These are phyloP conservation scores for Cryptosporidium viatorum DNA, from an alignment of 169 alveolate genomes.

Conservation along the genomic window DNA sequence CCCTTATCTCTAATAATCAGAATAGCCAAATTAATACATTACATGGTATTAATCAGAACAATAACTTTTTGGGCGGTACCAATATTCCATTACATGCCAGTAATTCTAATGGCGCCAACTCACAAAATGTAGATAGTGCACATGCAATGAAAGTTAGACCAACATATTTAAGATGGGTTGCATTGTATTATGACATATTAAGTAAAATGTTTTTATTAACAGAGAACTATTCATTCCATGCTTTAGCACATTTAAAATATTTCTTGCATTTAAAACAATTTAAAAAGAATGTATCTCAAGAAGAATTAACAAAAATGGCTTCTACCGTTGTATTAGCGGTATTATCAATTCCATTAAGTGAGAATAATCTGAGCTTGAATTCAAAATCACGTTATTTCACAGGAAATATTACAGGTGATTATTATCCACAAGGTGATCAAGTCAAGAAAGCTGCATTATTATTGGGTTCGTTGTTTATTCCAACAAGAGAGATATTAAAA, in stretches of 20 bases:
- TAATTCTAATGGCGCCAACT: background rate
- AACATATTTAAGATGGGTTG: conserved; percentile 86
- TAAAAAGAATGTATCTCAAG: conserved; percentile 85
- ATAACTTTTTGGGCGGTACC: background rate
- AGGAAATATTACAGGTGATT: conserved; percentile 11
- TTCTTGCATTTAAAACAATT: conserved; percentile 87
- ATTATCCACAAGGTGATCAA: conserved; percentile 77
- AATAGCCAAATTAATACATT: background rate
- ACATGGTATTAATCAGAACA: background rate
- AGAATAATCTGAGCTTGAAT: conserved; percentile 13
- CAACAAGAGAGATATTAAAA: conserved; percentile 87
- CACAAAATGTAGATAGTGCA: conserved; percentile 57
- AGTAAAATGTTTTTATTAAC: conserved; percentile 92
- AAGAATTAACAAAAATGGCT: conserved; percentile 83
- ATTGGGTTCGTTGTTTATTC: conserved; percentile 87
- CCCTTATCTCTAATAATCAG: conserved; percentile 3
- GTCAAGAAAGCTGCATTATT: conserved; percentile 87
- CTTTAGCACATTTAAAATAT: conserved; percentile 88
- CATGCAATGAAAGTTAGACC: conserved; percentile 81
- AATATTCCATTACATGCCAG: conserved; percentile 2
- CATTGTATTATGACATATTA: conserved; percentile 90
- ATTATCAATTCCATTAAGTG: conserved; percentile 82
- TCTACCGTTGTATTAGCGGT: conserved; percentile 89
- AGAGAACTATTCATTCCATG: conserved; percentile 93
- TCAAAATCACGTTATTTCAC: conserved; percentile 27